A percentile compares a stretch with the other conserved stretches of the same genome.
Evolutionary conservation across 2,329 filamentous ascomycete species (phyloP).

Genomic region (Tricladium varicosporioides): DNA sequence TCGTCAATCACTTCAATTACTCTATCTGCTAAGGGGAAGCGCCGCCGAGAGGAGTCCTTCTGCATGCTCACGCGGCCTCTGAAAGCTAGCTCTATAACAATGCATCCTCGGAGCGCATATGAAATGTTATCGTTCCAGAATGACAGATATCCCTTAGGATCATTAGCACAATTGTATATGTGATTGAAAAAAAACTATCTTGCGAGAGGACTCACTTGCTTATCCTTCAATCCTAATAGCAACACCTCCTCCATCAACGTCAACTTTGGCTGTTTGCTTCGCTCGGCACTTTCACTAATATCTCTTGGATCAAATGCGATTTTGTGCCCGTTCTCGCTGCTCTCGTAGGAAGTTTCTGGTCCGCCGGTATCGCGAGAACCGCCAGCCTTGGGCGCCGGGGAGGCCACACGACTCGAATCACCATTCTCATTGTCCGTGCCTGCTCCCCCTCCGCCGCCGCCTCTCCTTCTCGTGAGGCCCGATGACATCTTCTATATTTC

Average conservation of each 20-base stretch:
- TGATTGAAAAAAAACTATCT: constrained; percentile 7
- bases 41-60: constrained; percentile 86
- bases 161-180: constrained; percentile 18
- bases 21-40: constrained; percentile 89
- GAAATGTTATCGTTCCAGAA: constrained; percentile 99
- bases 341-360: constrained; percentile 84
- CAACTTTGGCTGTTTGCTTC: constrained; percentile 96
- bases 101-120: constrained; percentile 94
- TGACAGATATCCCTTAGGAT: constrained; percentile 81
- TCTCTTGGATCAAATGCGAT: constrained; percentile 97
- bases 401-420: constrained; percentile 63
- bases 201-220: constrained; percentile 67
- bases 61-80: constrained; percentile 97
- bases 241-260: constrained; percentile 99
- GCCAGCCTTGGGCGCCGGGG: constrained; percentile 62
- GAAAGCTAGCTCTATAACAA: constrained; percentile 96
- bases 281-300: constrained; percentile 93
- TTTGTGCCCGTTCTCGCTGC: constrained; percentile 93
- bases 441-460: constrained; percentile 63
- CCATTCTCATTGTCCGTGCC: constrained; percentile 63
- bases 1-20: constrained; percentile 97
- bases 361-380: constrained; percentile 53
- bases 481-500: constrained; percentile 41
- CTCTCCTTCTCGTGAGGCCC: constrained; percentile 62
- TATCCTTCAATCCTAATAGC: constrained; percentile 94